phyloP scores from a whole-genome alignment of 441 rosid genomes.

The Hypseocharis bilobata region DNA sequence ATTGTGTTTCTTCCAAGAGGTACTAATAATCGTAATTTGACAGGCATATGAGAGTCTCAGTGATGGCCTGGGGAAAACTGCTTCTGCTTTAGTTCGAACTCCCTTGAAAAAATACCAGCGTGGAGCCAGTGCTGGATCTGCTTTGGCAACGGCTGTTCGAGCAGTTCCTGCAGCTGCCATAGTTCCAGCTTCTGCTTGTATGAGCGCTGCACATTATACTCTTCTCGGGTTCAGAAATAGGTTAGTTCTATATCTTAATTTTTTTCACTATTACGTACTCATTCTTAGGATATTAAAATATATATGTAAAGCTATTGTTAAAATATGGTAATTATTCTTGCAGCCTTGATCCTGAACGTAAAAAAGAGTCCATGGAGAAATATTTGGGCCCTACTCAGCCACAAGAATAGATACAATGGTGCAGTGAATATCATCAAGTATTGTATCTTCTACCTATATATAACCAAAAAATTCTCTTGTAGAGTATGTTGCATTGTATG shows the following conservation, averaged over 20 bases:
- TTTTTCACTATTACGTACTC: background rate
- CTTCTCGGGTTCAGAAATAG: constrained; percentile 91
- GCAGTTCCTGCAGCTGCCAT: constrained; percentile 93
- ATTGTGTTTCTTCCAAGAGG: background rate
- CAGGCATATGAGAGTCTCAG: constrained; percentile 83
- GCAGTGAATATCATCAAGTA: background rate
- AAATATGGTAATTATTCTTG: constrained; percentile 21
- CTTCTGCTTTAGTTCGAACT: constrained; percentile 71
- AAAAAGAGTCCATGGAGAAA: constrained; percentile 90
- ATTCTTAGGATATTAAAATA: background rate
- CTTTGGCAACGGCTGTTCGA: constrained; percentile 63
- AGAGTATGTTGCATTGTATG: background rate
- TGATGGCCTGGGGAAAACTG: constrained; percentile 84
- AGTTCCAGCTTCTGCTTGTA: constrained; percentile 86
- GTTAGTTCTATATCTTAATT: constrained; percentile 27
- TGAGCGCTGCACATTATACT: constrained; percentile 65
- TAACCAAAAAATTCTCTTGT: constrained; percentile 1
- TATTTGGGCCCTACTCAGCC: constrained; percentile 63
- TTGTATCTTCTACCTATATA: background rate
- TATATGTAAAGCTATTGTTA: constrained; percentile 7
- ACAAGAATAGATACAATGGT: constrained; percentile 27
- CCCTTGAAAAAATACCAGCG: constrained; percentile 76
- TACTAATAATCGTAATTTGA: constrained; percentile 19
- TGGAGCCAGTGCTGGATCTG: constrained; percentile 86
- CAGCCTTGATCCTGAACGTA: constrained; percentile 97